These are phyloP conservation scores for Curvularia eragrostidis DNA, from an alignment of 2,329 filamentous ascomycete species.

Conservation along the genomic window DNA sequence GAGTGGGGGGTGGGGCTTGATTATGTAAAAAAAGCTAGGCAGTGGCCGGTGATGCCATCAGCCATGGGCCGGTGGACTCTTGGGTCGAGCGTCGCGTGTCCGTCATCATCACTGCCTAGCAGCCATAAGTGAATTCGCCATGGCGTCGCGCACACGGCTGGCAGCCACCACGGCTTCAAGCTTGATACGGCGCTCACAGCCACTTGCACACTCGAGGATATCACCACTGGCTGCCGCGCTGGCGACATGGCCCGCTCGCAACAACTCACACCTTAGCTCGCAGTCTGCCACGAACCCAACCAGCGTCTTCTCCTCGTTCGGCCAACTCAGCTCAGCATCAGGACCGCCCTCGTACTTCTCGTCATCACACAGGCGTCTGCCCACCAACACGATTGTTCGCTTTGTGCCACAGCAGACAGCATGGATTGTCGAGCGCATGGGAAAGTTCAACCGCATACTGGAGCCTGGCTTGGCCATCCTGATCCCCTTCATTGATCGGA, in stretches of 20 bases:
- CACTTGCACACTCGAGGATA: slow-evolving; percentile 25
- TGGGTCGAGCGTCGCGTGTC: slow-evolving; percentile 31
- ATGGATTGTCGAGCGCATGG: slow-evolving; percentile 99
- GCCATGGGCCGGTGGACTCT: background rate
- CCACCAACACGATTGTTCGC: slow-evolving; percentile 91
- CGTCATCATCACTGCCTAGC: slow-evolving; percentile 29
- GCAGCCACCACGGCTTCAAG: slow-evolving; percentile 40
- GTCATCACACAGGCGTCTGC: slow-evolving; percentile 68
- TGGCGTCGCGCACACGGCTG: slow-evolving; percentile 47
- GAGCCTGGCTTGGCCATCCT: slow-evolving; percentile 90
- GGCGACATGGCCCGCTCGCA: slow-evolving; percentile 28
- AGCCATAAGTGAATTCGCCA: slow-evolving; percentile 27
- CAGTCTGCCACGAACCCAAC: slow-evolving; percentile 35
- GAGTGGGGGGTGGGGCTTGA: background rate
- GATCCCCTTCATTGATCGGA: slow-evolving; percentile 89
- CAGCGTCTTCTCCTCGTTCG: slow-evolving; percentile 40
- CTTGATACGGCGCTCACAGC: slow-evolving; percentile 33
- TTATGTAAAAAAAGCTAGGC: slow-evolving; percentile 3
- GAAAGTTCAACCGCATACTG: slow-evolving; percentile 92
- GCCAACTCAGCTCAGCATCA: slow-evolving; percentile 32
- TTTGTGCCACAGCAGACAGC: slow-evolving; percentile 99
- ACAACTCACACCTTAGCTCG: slow-evolving; percentile 43
- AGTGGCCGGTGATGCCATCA: background rate
- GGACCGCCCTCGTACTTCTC: slow-evolving; percentile 81
- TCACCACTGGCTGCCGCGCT: slow-evolving; percentile 31